phyloP scores from a whole-genome alignment of 2,329 filamentous ascomycete genomes.

The Talaromyces sp. region DNA sequence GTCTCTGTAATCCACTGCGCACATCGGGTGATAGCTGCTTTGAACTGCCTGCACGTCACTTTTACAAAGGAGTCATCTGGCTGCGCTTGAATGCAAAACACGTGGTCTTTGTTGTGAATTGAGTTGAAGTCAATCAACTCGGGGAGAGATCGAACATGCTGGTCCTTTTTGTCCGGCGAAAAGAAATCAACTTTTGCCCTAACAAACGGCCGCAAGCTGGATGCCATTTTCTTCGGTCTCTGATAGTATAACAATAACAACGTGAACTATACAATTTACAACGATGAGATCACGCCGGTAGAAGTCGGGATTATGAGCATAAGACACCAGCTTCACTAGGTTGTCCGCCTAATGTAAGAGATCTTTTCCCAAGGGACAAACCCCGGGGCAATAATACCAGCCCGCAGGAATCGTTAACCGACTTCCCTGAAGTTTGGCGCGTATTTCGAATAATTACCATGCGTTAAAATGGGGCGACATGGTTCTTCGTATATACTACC shows the following conservation, averaged over 20 bases:
- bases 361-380: not conserved
- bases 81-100: conserved; percentile 5
- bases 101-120: not conserved
- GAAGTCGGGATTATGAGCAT: not conserved
- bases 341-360: not conserved
- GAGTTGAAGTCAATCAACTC: conserved; percentile 7
- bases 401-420: not conserved
- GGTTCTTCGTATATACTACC: not conserved
- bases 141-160: not conserved
- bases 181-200: not conserved
- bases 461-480: not conserved
- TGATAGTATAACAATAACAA: not conserved
- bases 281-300: not conserved
- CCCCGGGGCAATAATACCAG: not conserved
- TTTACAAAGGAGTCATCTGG: not conserved
- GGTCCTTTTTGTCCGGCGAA: not conserved
- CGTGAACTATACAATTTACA: not conserved
- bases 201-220: not conserved
- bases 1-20: conserved; percentile 1
- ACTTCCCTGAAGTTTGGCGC: not conserved
- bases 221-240: not conserved
- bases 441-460: not conserved
- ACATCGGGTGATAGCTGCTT: not conserved
- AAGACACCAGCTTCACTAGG: not conserved
- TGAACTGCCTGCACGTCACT: not conserved